Evolutionary conservation across 2,329 filamentous ascomycete species (phyloP).

Genomic region (Aspergillus terreus): DNA sequence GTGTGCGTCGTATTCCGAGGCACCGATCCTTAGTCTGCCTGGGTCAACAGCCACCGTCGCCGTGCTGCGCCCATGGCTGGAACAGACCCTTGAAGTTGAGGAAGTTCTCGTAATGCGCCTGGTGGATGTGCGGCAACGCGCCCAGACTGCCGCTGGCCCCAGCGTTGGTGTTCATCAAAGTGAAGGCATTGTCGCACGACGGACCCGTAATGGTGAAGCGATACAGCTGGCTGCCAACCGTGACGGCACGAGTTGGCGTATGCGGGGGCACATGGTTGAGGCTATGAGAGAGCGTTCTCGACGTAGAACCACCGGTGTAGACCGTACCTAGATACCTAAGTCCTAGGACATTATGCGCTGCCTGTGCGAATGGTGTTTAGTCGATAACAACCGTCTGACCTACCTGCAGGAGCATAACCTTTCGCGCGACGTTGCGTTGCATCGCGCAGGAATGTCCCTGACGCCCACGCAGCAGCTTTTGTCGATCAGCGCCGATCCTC

Average conservation of each 20-base stretch:
- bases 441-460: neutral
- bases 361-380: too few species aligned
- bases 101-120: conserved; percentile 47
- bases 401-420: too few species aligned
- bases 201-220: conserved; percentile 44
- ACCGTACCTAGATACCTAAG: neutral
- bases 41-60: conserved; percentile 33
- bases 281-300: conserved; percentile 27
- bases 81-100: conserved; percentile 44
- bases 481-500: conserved; percentile 2
- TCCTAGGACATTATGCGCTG: too few species aligned
- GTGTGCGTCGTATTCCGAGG: conserved; percentile 47
- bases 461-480: neutral
- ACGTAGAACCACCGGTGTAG: conserved; percentile 15
- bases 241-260: conserved; percentile 29
- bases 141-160: conserved; percentile 36
- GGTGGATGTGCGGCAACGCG: conserved; percentile 44
- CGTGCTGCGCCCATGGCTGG: conserved; percentile 44
- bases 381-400: too few species aligned
- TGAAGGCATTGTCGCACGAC: conserved; percentile 45
- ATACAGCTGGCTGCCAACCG: conserved; percentile 37
- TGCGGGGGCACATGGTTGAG: conserved; percentile 33
- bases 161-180: conserved; percentile 43
- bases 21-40: conserved; percentile 47
- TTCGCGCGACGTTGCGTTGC: too few species aligned